A percentile compares a stretch with the other conserved stretches of the same genome.
Evolutionary conservation across 495 filamentous ascomycete genomes (phyloP).

Genomic region (Ascodesmis nigricans): DNA sequence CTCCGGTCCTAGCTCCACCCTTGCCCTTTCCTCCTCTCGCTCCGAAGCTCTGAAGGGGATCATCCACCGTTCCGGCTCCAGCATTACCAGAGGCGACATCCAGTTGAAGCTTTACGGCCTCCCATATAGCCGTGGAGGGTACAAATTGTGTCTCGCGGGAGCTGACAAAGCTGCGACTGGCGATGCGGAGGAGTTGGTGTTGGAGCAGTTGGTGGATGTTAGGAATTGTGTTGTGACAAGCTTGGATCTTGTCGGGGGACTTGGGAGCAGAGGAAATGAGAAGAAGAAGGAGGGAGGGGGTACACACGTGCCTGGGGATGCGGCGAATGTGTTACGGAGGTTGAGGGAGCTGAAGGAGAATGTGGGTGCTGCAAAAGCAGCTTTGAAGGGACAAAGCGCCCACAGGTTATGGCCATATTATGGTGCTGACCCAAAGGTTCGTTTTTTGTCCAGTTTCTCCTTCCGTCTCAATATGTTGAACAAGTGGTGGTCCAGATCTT

Average conservation of each 20-base stretch:
- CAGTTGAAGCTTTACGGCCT: constrained; percentile 12
- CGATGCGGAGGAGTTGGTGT: constrained; percentile 4
- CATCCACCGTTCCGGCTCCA: constrained; percentile 58
- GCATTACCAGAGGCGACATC: constrained; percentile 45
- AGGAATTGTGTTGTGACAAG: constrained; percentile 11
- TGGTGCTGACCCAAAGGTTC: constrained; percentile 13
- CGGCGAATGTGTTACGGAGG: neutral
- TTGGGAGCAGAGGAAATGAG: neutral
- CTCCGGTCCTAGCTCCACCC: constrained; percentile 57
- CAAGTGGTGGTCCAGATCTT: constrained; percentile 22
- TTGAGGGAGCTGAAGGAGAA: constrained; percentile 6
- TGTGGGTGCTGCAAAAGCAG: constrained; percentile 11
- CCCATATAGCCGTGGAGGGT: constrained; percentile 6
- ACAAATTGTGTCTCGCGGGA: constrained; percentile 12
- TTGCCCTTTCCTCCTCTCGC: constrained; percentile 68
- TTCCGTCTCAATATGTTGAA: neutral
- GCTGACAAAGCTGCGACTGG: neutral
- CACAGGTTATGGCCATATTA: constrained; percentile 21
- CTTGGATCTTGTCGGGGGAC: constrained; percentile 5
- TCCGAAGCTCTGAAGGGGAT: constrained; percentile 81
- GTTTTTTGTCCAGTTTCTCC: neutral
- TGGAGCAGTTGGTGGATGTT: constrained; percentile 18
- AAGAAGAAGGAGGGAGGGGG: no score
- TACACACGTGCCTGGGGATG: no score
- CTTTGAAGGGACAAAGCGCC: constrained; percentile 7